Evolutionary conservation across 108 stramenopile genomes (phyloP).

Genomic region (Cyclostephanos invisitatus): DNA sequence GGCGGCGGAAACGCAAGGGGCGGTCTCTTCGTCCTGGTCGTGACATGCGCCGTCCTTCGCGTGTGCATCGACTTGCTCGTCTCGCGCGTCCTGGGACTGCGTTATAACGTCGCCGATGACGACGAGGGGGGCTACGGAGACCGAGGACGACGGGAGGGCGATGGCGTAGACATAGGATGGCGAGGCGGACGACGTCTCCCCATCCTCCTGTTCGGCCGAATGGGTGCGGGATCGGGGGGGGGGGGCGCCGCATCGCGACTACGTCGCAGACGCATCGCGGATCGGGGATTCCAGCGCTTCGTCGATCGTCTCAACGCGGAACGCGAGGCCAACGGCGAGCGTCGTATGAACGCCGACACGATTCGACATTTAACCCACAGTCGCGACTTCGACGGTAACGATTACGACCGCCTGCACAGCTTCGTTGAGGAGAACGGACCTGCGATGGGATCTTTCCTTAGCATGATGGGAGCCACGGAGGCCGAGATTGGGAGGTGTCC

Average conservation of each 20-base stretch:
- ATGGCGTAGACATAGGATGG: neutral
- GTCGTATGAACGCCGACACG: conserved; percentile 37
- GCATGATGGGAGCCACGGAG: conserved; percentile 46
- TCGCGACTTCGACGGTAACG: conserved; percentile 54
- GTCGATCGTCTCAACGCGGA: conserved; percentile 51
- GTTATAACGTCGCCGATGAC: neutral
- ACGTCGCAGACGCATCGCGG: conserved; percentile 5
- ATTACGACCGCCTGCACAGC: conserved; percentile 45
- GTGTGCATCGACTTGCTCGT: too few relatives aligned
- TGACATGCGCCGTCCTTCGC: too few relatives aligned
- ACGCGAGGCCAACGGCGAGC: conserved; percentile 48
- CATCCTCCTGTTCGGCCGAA: neutral
- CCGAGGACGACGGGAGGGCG: neutral
- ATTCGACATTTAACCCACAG: conserved; percentile 45
- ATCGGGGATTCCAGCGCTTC: conserved; percentile 38
- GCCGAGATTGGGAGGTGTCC: conserved; percentile 60
- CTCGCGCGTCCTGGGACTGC: neutral
- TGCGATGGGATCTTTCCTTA: conserved; percentile 44
- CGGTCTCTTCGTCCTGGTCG: neutral
- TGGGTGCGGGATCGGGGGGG: neutral
- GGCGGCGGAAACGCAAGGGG: neutral
- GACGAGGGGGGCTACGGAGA: too few relatives aligned
- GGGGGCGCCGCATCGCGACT: conserved; percentile 10
- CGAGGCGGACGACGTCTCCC: neutral
- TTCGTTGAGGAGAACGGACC: conserved; percentile 59